A percentile compares a stretch with the other conserved stretches of the same genome.
Evolutionary conservation across 164 flowering plant species (phyloP).

Genomic region (Nelumbo lutea): DNA sequence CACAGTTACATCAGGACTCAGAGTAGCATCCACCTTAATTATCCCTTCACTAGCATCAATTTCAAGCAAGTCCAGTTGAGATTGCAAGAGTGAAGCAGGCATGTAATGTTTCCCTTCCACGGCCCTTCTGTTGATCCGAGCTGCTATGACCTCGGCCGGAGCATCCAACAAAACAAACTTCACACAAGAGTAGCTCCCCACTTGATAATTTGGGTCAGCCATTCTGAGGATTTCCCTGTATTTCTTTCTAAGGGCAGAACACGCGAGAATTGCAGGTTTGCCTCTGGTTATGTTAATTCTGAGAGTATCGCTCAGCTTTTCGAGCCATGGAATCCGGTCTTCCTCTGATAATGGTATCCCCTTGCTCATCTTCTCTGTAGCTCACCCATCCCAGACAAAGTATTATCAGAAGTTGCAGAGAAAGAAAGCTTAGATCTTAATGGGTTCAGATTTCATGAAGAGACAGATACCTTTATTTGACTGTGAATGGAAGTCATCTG

Average conservation of each 20-base stretch:
- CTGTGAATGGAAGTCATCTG: slow-evolving; percentile 60
- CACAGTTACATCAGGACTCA: slow-evolving; percentile 44
- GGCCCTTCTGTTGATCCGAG: slow-evolving; percentile 56
- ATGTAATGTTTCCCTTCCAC: slow-evolving; percentile 83
- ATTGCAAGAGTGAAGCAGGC: slow-evolving; percentile 65
- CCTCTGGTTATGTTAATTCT: slow-evolving; percentile 18
- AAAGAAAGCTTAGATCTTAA: too few species aligned
- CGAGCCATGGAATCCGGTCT: slow-evolving; percentile 90
- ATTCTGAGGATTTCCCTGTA: slow-evolving; percentile 77
- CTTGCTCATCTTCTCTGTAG: slow-evolving; percentile 67
- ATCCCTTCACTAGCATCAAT: slow-evolving; percentile 67
- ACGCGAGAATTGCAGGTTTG: slow-evolving; percentile 47
- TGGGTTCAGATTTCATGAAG: not conserved
- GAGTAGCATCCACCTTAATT: slow-evolving; percentile 57
- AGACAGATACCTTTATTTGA: slow-evolving; percentile 47
- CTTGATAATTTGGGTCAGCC: slow-evolving; percentile 41
- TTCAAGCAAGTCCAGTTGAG: slow-evolving; percentile 74
- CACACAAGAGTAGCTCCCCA: slow-evolving; percentile 26
- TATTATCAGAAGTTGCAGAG: not conserved
- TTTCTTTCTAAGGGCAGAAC: slow-evolving; percentile 65
- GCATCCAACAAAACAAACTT: slow-evolving; percentile 72
- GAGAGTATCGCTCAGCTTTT: slow-evolving; percentile 43
- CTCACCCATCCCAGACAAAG: not conserved
- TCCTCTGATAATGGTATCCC: slow-evolving; percentile 76
- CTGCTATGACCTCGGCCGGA: slow-evolving; percentile 46